Percentiles rank a stretch among this genome's conserved stretches.
phyloP scores from a whole-genome alignment of 129 eudicot species.

The Flaveria sonorensis region DNA sequence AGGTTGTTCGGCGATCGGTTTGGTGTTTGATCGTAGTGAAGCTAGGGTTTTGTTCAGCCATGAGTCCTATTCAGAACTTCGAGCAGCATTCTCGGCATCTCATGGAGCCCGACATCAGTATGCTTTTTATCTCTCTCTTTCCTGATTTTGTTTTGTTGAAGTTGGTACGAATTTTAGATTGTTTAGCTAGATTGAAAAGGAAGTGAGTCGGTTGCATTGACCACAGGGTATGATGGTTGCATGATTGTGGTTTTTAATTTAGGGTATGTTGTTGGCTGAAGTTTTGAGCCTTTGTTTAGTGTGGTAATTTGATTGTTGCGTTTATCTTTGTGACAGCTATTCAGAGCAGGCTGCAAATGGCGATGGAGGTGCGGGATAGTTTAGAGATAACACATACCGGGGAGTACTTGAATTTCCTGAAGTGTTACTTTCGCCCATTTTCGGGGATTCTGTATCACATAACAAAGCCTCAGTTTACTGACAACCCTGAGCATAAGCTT shows the following conservation, averaged over 20 bases:
- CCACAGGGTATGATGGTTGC: not conserved
- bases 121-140: slow-evolving; percentile 5
- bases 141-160: not conserved
- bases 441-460: slow-evolving; percentile 66
- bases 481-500: slow-evolving; percentile 84
- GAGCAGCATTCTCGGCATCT: slow-evolving; percentile 93
- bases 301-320: slow-evolving; percentile 3
- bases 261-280: slow-evolving; percentile 11
- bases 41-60: slow-evolving; percentile 44
- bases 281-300: not conserved
- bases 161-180: slow-evolving; percentile 4
- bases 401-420: slow-evolving; percentile 90
- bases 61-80: slow-evolving; percentile 98
- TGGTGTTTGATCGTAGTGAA: slow-evolving; percentile 28
- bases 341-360: slow-evolving; percentile 83
- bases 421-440: slow-evolving; percentile 86
- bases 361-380: slow-evolving; percentile 98
- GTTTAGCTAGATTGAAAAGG: slow-evolving; percentile 17
- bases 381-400: slow-evolving; percentile 95
- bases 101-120: slow-evolving; percentile 81
- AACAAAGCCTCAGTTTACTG: slow-evolving; percentile 86
- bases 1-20: slow-evolving; percentile 21
- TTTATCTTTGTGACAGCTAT: slow-evolving; percentile 52
- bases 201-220: not conserved
- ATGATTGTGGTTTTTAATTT: not conserved